phyloP scores from a whole-genome alignment of 345 rosid genomes.

The Microthlaspi erraticum region DNA sequence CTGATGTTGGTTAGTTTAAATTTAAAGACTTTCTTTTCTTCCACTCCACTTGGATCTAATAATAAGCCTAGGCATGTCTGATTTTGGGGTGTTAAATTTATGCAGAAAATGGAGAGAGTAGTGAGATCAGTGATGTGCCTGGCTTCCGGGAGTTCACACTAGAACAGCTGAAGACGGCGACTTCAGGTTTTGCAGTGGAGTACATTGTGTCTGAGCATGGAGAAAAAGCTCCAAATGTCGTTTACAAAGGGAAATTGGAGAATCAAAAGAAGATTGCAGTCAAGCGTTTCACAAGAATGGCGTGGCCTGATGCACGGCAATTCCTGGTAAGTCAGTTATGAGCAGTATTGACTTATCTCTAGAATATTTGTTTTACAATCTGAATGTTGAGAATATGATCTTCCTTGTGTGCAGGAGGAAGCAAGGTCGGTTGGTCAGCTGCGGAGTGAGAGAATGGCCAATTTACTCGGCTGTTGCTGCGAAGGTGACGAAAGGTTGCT shows the following conservation, averaged over 20 bases:
- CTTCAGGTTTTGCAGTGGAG: constrained; percentile 87
- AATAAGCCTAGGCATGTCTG: constrained; percentile 12
- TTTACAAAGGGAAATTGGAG: constrained; percentile 83
- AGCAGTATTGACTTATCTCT: no score
- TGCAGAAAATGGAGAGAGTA: constrained; percentile 60
- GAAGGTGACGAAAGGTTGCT: constrained; percentile 89
- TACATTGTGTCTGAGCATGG: constrained; percentile 95
- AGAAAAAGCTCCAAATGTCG: constrained; percentile 92
- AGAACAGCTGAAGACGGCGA: constrained; percentile 76
- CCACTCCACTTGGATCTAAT: constrained; percentile 19
- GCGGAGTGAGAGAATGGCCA: constrained; percentile 74
- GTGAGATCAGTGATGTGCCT: constrained; percentile 52
- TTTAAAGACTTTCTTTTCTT: not conserved
- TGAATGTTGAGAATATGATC: constrained; percentile 23
- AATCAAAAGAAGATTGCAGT: constrained; percentile 81
- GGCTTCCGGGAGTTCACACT: constrained; percentile 67
- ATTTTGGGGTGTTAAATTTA: not conserved
- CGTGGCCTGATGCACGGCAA: constrained; percentile 95
- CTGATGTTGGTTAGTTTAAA: constrained; percentile 65
- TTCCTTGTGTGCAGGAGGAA: constrained; percentile 64
- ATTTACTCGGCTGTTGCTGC: constrained; percentile 89
- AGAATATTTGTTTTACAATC: not conserved
- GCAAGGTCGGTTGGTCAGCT: constrained; percentile 90
- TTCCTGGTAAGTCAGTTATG: no score
- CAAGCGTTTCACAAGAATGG: constrained; percentile 80